These are phyloP conservation scores for Coffea eugenioides DNA, from an alignment of 257 asterid genomes.

Conservation along the genomic window DNA sequence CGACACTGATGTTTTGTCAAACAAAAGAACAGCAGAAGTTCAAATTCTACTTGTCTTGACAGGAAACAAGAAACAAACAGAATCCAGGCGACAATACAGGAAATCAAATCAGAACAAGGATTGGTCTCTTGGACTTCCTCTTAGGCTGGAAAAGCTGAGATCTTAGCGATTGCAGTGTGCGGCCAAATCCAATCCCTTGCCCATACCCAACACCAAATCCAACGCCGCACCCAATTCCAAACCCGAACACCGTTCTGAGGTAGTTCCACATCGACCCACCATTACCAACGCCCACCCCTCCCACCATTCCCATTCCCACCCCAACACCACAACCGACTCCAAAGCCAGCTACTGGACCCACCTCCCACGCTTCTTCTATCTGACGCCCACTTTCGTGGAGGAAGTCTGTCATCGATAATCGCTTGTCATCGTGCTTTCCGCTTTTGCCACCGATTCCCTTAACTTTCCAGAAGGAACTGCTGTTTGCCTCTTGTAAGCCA, in stretches of 20 bases:
- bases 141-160: slow-evolving; percentile 32
- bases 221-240: slow-evolving; percentile 79
- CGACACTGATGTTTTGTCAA: too few species aligned
- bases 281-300: slow-evolving; percentile 49
- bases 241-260: slow-evolving; percentile 51
- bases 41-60: not conserved
- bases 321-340: slow-evolving; percentile 87
- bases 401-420: slow-evolving; percentile 44
- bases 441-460: slow-evolving; percentile 37
- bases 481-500: slow-evolving; percentile 34
- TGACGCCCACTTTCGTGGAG: slow-evolving; percentile 42
- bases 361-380: slow-evolving; percentile 33
- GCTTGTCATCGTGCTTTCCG: slow-evolving; percentile 34
- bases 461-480: slow-evolving; percentile 53
- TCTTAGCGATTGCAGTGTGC: slow-evolving; percentile 43
- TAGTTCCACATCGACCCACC: slow-evolving; percentile 58
- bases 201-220: slow-evolving; percentile 85
- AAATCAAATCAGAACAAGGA: slow-evolving; percentile 28
- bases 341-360: slow-evolving; percentile 79
- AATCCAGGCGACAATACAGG: not conserved
- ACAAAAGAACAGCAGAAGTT: too few species aligned
- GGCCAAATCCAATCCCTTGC: slow-evolving; percentile 66
- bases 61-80: not conserved
- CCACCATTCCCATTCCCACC: slow-evolving; percentile 63
- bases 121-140: slow-evolving; percentile 39